Conservation (phyloP, 2,329 filamentous ascomycete genomes). For the Dryadomyces sulphureus region DNA sequence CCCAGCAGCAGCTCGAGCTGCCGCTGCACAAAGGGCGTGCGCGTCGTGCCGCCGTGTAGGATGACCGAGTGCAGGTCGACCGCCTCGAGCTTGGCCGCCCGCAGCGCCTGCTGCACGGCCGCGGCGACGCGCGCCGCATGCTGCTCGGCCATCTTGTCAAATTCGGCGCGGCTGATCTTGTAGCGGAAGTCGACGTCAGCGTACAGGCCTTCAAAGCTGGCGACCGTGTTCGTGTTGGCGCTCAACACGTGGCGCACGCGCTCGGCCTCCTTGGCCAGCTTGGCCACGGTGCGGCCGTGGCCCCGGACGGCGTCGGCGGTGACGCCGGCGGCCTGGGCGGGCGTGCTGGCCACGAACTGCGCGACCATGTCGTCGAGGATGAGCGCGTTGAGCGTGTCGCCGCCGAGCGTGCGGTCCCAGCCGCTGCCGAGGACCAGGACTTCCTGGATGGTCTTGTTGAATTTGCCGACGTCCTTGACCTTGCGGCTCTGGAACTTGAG, state of each 20-base stretch:
- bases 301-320: constrained; percentile 47
- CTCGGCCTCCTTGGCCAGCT: constrained; percentile 87
- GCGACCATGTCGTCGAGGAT: constrained; percentile 81
- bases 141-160: constrained; percentile 61
- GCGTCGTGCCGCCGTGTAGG: constrained; percentile 76
- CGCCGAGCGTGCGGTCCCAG: constrained; percentile 82
- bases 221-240: constrained; percentile 70
- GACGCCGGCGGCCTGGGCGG: constrained; percentile 49
- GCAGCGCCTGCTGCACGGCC: constrained; percentile 61
- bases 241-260: constrained; percentile 78
- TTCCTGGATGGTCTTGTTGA: constrained; percentile 94
- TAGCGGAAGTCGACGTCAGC: constrained; percentile 91
- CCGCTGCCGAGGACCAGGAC: constrained; percentile 76
- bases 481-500: constrained; percentile 77
- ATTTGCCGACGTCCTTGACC: constrained; percentile 83
- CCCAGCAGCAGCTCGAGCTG: constrained; percentile 65
- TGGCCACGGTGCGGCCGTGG: constrained; percentile 75
- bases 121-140: constrained; percentile 53
- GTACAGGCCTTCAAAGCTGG: constrained; percentile 77
- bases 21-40: constrained; percentile 90
- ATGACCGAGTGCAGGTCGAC: constrained; percentile 78
- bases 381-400: constrained; percentile 74
- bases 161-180: constrained; percentile 65
- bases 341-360: constrained; percentile 58
- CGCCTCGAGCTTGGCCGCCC: constrained; percentile 56